Base-by-base conservation (phyloP, 352 stramenopile species). In the Saprolegnia parasitica region DNA sequence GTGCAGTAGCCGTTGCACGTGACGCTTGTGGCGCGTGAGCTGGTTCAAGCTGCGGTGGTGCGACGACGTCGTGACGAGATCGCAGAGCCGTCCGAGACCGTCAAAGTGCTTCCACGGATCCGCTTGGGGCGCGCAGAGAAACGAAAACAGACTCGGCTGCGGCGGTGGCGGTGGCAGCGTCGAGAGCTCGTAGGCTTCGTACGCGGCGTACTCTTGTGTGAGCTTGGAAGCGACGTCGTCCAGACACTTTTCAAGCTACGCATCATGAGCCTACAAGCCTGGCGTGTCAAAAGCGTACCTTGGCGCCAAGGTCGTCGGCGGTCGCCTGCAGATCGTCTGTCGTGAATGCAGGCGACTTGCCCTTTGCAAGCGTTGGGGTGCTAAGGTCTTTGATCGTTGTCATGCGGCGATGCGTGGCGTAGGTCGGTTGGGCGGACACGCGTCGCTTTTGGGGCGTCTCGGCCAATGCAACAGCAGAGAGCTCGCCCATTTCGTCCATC, bases 21-120 rank as follows among this genome's bases (percentile, higher is more conserved):
- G 84, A 0, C 85, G 83, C 4, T 83, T 81, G 56, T 93, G 83
- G n/a, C 86, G 83, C 47, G 89, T 81, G 39, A 95, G 73, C 56
- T 93, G 86, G 62, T 95, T 95, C 46, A 93, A 65, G 8, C 81
- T 81, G 29, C 86, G 81, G 37, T 89, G 82, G 61, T 89, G 86
- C 16, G 83, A 71, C 10, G 81, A 75, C 20, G 90, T 68, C 0
- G 79, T 73, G 1, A 95, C 71, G 32, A 80, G 76, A 26, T 88
- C 82, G 21, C 77, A 81, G 55, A 95, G 65, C 32, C 83, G 78
- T 0, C 76, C 49, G 13, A 93, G 61, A 0, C 84, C 84, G 65
- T 95, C 86, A 5, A 37, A 29, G 18, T 32, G 35, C 47, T 26
- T 56, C 29, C 35, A 54, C 10, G 29, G 20, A 45, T n/a, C 21